phyloP scores from a whole-genome alignment of 1,284 basidiomycete genomes.

The Cutaneotrichosporon sp. region DNA sequence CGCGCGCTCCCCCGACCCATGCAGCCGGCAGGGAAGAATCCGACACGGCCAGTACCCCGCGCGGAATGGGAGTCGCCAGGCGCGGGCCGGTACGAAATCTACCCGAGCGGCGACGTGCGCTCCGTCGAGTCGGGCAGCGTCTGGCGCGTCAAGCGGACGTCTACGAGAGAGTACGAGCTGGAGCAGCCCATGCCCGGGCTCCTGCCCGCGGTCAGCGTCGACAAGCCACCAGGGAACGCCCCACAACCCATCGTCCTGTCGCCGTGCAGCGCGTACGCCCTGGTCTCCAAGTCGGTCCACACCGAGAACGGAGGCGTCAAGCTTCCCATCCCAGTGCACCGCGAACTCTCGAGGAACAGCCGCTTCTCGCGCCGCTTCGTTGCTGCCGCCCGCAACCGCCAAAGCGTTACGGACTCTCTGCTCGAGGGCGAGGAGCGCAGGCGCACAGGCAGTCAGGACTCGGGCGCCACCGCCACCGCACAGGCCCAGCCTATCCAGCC shows the following conservation, averaged over 20 bases:
- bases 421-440: constrained; percentile 10
- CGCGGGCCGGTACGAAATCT: constrained; percentile 48
- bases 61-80: constrained; percentile 49
- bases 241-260: constrained; percentile 12
- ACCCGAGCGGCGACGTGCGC: constrained; percentile 43
- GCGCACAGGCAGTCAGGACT: constrained; percentile 23
- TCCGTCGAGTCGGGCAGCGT: constrained; percentile 39
- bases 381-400: constrained; percentile 22
- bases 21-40: constrained; percentile 18
- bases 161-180: constrained; percentile 47
- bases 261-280: constrained; percentile 18
- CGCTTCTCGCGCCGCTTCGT: constrained; percentile 21
- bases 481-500: neutral
- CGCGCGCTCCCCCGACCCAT: constrained; percentile 30
- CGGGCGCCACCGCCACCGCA: constrained; percentile 12
- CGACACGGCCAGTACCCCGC: constrained; percentile 23
- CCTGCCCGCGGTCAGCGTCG: neutral
- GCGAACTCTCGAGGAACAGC: constrained; percentile 19
- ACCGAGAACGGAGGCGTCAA: constrained; percentile 51
- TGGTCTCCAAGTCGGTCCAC: constrained; percentile 45
- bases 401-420: constrained; percentile 8
- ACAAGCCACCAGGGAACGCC: constrained; percentile 2
- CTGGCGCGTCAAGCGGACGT: constrained; percentile 39
- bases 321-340: constrained; percentile 24
- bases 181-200: constrained; percentile 28